These are phyloP conservation scores for Boletus rubropictus DNA, from an alignment of 768 basidiomycete species.

Conservation along the genomic window DNA sequence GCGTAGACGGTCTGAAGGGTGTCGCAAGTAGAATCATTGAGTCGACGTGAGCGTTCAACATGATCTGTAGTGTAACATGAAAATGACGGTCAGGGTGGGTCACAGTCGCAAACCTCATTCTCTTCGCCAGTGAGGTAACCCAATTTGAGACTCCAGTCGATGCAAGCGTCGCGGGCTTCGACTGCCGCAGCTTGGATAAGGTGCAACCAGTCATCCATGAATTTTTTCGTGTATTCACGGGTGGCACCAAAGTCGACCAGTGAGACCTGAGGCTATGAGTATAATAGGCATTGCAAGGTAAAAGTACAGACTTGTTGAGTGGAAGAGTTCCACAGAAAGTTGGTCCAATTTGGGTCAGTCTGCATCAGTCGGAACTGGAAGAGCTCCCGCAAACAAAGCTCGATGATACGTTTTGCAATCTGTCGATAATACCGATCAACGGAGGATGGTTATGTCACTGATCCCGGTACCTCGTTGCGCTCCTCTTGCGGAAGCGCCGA, in stretches of 20 bases:
- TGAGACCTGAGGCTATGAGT: conserved; percentile 47
- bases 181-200: conserved; percentile 77
- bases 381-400: conserved; percentile 84
- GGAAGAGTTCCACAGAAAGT: conserved; percentile 81
- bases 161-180: conserved; percentile 62
- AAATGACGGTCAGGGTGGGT: neutral
- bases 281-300: neutral
- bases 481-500: conserved; percentile 54
- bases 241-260: conserved; percentile 97
- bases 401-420: conserved; percentile 80
- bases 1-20: conserved; percentile 65
- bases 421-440: conserved; percentile 26
- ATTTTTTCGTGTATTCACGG: conserved; percentile 73
- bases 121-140: conserved; percentile 91
- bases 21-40: conserved; percentile 82
- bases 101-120: conserved; percentile 47
- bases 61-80: conserved; percentile 37
- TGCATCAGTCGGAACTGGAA: conserved; percentile 94
- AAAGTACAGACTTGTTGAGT: conserved; percentile 48
- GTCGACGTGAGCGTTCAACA: conserved; percentile 81
- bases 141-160: conserved; percentile 68
- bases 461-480: conserved; percentile 61
- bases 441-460: neutral
- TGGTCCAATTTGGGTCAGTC: conserved; percentile 98
- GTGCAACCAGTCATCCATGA: conserved; percentile 82